A percentile compares a stretch with the other conserved stretches of the same genome.
Conservation (phyloP, 1,284 basidiomycete species). For the Leucocoprinus gongylophorus region DNA sequence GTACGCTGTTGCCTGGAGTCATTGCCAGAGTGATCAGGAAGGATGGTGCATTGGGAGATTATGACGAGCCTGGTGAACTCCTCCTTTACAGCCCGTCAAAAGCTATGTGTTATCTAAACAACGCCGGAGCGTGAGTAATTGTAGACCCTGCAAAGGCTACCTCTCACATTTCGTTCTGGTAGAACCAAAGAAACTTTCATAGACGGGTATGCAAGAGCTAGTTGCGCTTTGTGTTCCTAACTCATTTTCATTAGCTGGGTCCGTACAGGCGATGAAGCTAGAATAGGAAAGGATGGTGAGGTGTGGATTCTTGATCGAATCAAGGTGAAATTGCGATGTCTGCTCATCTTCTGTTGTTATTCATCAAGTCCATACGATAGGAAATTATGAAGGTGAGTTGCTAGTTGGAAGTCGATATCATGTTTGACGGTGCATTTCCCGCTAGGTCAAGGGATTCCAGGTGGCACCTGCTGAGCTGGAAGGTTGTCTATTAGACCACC, state of each 20-base stretch:
- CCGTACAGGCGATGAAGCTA: constrained; percentile 62
- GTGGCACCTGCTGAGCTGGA: constrained; percentile 67
- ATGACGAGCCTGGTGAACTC: constrained; percentile 59
- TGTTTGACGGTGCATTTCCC: constrained; percentile 10
- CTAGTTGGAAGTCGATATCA: neutral
- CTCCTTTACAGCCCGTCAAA: constrained; percentile 48
- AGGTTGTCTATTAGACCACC: constrained; percentile 62
- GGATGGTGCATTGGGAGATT: constrained; percentile 51
- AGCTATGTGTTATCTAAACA: constrained; percentile 53
- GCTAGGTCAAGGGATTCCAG: constrained; percentile 57
- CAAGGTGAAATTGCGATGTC: constrained; percentile 38
- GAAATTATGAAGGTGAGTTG: constrained; percentile 48
- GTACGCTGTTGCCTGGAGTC: constrained; percentile 47
- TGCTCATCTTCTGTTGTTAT: neutral
- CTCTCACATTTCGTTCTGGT: constrained; percentile 3
- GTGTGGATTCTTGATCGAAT: constrained; percentile 62
- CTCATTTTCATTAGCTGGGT: constrained; percentile 44
- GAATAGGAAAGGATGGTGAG: constrained; percentile 49
- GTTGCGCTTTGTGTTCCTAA: neutral
- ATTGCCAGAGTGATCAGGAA: constrained; percentile 47
- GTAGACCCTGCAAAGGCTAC: neutral
- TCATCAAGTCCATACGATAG: constrained; percentile 20
- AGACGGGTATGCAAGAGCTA: constrained; percentile 33
- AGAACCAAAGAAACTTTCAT: constrained; percentile 51
- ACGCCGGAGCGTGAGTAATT: constrained; percentile 52